Evolutionary conservation across 306 rosid genomes (phyloP), one percentile per base, ranked within the genome.

Genomic region (Malus asiatica): DNA sequence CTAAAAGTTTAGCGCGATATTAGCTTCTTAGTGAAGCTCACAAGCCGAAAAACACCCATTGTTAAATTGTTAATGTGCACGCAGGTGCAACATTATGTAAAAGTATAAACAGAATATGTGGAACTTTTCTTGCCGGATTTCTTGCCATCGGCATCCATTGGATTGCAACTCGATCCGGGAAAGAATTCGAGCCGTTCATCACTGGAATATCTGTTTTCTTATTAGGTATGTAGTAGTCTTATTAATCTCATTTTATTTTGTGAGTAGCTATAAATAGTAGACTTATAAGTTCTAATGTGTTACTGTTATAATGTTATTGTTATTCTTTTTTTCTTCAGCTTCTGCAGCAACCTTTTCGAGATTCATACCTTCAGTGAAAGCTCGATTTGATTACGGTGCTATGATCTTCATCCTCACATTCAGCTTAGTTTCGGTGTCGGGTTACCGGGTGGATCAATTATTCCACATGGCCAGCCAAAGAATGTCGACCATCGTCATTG

Each of bases 371-470:
- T 75, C 82, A 11, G 73, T 95, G 46, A 95, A 92, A 76, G 77
- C 87, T 8, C 89, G 97, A 64, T 95, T 92, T 71, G 99, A 95
- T 71, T 95, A 95, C 38, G 97, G 97, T 32, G 82, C 86, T 14
- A 2, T 90, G 87, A 82, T 92, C 81, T 95, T 92, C 85, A 87
- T 95, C 82, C 91, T 95, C 78, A 95, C 99, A 11, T 95, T 89
- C 87, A 82, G 99, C 73, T 78, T 95, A 76, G 87, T 95, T 48
- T 77, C 97, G 0, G 73, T 95, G 23, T 89, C 97, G 0, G 90
- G 99, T 44, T 92, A 84, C 62, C 78, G 97, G 14, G 87, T 88
- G 5, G 88, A 83, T 6, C 42, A 88, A 19, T 66, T 92, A 71
- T 75, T 92, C 2, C 45, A 2, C 5, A 1, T 90, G 87, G 96